Evolutionary conservation across 1,139 yeast species (phyloP).

Genomic region (Sugiyamaella castrensis): DNA sequence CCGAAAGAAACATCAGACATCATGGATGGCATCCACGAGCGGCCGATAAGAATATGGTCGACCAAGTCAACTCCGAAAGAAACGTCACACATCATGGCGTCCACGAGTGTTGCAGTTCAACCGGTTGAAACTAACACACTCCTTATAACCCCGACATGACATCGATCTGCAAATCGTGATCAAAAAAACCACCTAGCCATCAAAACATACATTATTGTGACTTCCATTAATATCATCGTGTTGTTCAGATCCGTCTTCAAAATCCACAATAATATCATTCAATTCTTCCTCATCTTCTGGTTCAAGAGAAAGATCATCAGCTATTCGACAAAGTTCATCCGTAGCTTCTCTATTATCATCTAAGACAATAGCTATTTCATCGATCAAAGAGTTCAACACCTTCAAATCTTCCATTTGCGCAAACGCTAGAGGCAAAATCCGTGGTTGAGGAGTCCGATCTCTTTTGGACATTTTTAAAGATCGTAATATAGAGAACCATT

Average conservation of each 20-base stretch:
- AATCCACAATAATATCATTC: constrained; percentile 7
- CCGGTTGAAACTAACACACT: no score
- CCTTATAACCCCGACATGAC: no score
- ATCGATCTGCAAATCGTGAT: no score
- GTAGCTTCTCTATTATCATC: constrained; percentile 29
- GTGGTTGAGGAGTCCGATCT: constrained; percentile 4
- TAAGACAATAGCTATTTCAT: constrained; percentile 28
- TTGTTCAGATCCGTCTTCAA: neutral
- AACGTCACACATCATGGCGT: no score
- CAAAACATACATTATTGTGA: neutral
- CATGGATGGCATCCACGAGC: no score
- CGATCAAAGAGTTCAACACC: constrained; percentile 29
- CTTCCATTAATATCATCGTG: neutral
- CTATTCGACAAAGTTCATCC: constrained; percentile 29
- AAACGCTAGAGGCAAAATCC: constrained; percentile 16
- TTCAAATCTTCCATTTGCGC: constrained; percentile 32
- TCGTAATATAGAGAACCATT: no score
- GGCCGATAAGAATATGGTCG: no score
- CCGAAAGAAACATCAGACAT: no score
- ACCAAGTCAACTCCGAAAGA: no score
- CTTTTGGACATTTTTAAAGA: constrained; percentile 4
- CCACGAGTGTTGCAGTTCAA: no score
- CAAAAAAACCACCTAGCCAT: no score
- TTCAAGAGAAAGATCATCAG: constrained; percentile 31
- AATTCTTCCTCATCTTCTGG: constrained; percentile 14